These are phyloP conservation scores for Lonicera japonica DNA, from an alignment of 129 eudicot genomes.

Conservation along the genomic window DNA sequence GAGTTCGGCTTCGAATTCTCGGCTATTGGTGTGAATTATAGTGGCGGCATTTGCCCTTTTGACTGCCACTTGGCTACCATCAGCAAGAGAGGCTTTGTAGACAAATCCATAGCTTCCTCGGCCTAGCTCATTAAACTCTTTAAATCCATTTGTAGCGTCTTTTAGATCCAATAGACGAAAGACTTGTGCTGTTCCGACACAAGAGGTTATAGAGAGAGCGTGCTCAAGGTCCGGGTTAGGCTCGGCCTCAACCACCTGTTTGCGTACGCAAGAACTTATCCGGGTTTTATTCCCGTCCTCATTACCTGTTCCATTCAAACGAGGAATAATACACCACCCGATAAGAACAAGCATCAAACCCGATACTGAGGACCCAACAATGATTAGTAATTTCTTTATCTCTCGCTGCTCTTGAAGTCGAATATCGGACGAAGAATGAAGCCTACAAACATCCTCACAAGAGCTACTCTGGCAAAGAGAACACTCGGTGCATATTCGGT, in stretches of 20 bases:
- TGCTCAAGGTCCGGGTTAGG: slow-evolving; percentile 2
- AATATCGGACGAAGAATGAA: slow-evolving; percentile 6
- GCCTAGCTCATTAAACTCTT: slow-evolving; percentile 18
- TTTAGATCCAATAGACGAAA: slow-evolving; percentile 15
- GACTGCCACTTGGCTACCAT: slow-evolving; percentile 18
- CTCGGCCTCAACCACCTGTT: slow-evolving; percentile 18
- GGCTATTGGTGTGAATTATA: slow-evolving; percentile 15
- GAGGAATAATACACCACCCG: slow-evolving; percentile 10
- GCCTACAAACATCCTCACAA: slow-evolving; percentile 11
- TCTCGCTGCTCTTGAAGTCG: slow-evolving; percentile 6
- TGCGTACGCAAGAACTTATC: slow-evolving; percentile 10
- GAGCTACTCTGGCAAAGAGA: slow-evolving; percentile 19
- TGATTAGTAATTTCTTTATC: slow-evolving; percentile 6
- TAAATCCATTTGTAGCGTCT: slow-evolving; percentile 16
- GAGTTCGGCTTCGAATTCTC: slow-evolving; percentile 22
- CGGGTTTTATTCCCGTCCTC: neutral
- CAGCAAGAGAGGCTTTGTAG: slow-evolving; percentile 16
- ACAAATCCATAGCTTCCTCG: slow-evolving; percentile 22
- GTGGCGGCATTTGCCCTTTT: slow-evolving; percentile 25
- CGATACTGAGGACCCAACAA: slow-evolving; percentile 3
- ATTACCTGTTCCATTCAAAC: neutral
- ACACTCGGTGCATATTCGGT: slow-evolving; percentile 11
- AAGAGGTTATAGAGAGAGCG: neutral
- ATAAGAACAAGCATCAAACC: neutral
- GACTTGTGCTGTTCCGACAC: slow-evolving; percentile 13